These are phyloP conservation scores for Mucor velutinosus DNA, from an alignment of 371 early-diverging fungal genomes.

Conservation along the genomic window DNA sequence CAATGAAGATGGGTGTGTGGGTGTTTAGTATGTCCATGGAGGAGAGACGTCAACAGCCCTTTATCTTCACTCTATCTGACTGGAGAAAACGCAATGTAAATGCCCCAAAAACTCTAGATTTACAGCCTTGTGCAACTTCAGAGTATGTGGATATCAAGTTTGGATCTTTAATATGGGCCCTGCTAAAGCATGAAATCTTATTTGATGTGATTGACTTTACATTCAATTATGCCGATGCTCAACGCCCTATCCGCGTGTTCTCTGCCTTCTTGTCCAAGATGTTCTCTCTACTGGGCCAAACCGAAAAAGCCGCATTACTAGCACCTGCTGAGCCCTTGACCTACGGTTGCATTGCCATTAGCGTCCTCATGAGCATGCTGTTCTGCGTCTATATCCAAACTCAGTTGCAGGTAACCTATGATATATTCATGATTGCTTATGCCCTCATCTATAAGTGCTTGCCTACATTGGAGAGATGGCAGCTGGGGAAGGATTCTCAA, in stretches of 20 bases:
- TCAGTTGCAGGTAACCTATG: conserved; percentile 38
- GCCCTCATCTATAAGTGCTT: conserved; percentile 18
- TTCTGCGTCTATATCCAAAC: conserved; percentile 42
- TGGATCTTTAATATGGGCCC: neutral
- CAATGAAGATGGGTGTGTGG: conserved; percentile 50
- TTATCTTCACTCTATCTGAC: conserved; percentile 25
- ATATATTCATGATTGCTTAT: conserved; percentile 19
- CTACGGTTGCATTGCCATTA: conserved; percentile 6
- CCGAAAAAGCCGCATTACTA: neutral
- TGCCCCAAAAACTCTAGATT: neutral
- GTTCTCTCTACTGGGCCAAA: neutral
- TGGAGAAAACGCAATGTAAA: conserved; percentile 30
- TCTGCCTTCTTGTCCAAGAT: conserved; percentile 14
- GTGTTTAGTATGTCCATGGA: conserved; percentile 37
- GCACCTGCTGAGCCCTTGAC: conserved; percentile 3
- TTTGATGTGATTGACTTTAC: conserved; percentile 22
- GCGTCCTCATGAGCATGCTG: conserved; percentile 22
- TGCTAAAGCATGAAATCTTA: conserved; percentile 18
- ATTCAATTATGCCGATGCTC: conserved; percentile 17
- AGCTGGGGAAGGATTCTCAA: conserved; percentile 8
- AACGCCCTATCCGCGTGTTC: conserved; percentile 19
- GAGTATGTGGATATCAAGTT: conserved; percentile 5
- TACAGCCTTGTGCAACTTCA: neutral
- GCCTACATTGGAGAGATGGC: conserved; percentile 28
- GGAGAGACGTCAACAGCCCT: conserved; percentile 35